Evolutionary conservation across 1,139 yeast genomes (phyloP), one percentile per base, ranked within the genome.

Genomic region (Nakaseomyces uthaithaninus): DNA sequence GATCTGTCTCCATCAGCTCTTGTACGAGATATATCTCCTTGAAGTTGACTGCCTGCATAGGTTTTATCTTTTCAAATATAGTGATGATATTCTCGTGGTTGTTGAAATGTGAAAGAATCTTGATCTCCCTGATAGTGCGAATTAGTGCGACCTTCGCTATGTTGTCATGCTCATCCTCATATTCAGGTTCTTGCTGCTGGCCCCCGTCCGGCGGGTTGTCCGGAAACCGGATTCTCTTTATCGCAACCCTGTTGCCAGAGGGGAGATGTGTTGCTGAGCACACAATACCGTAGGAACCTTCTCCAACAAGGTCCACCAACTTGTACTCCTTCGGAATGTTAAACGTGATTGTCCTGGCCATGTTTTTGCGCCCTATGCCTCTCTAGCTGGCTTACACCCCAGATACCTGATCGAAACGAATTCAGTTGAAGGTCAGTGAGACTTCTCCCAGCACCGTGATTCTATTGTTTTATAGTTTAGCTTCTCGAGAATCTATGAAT

Each of bases 201-300:
- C 25, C 25, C 3, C 11, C 12, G 5, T 26, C 28, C 11, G 35
- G 35, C 16, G 35, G 35, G 8, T 19, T 19, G 35, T 31, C 35
- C 6, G 35, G 35, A 12, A 31, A 31, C 63, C 86, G 85, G 50
- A 91, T 87, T 67, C 89, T 85, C 63, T 91, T 91, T 57, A 91
- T 87, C 35, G 98, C 98, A 22, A 91, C 96, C 26, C 71, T 63
- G 4, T 80, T 80, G 27, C 79, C 82, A 38, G 85, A 85, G 17
- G 77, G 74, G 25, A 73, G 70, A 59, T 89, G 93, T 50, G 77
- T 73, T 24, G 97, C 98, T 1, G 94, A 80, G 55, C 95, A 89
- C 3, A 91, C 98, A 7, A 89, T 80, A 15, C 98, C 98, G 59
- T 91, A 91, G 0, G 98, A 97, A 3, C 98, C 98, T 57, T 93